Evolutionary conservation across 164 flowering plant species (phyloP).

Genomic region (Chimonanthus salicifolius): DNA sequence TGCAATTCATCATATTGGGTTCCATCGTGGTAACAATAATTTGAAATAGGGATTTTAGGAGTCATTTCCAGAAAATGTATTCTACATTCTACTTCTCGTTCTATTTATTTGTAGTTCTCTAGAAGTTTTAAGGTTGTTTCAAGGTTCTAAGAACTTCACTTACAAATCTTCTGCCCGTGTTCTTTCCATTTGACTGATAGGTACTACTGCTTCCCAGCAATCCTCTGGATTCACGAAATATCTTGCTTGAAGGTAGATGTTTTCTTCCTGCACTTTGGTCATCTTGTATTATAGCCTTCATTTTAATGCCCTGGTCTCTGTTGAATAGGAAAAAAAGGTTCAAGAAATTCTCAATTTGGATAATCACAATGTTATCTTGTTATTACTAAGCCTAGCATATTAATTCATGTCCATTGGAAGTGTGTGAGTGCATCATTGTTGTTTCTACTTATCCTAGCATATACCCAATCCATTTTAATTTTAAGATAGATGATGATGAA

Average conservation of each 20-base stretch:
- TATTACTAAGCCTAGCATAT: too few species aligned
- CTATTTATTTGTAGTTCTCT: not conserved
- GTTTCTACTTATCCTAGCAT: too few species aligned
- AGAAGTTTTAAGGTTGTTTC: not conserved
- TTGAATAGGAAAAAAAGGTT: not conserved
- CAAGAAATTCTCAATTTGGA: not conserved
- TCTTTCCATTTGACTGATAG: conserved; percentile 27
- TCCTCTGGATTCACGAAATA: conserved; percentile 92
- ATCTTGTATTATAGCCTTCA: not conserved
- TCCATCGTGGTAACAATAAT: not conserved
- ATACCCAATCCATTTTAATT: too few species aligned
- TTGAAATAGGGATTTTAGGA: not conserved
- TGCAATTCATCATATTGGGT: not conserved
- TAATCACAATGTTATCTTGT: too few species aligned
- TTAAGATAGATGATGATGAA: too few species aligned
- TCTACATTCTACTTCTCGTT: not conserved
- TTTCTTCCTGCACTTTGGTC: not conserved
- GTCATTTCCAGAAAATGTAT: not conserved
- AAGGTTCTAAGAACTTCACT: not conserved
- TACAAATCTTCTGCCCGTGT: conserved; percentile 2
- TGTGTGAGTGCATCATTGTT: too few species aligned
- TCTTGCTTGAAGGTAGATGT: conserved; percentile 87
- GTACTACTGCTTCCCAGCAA: conserved; percentile 79
- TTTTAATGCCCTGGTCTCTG: not conserved
- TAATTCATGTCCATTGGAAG: too few species aligned